A percentile compares a stretch with the other conserved stretches of the same genome.
These are phyloP conservation scores for Aspergillus neoniger DNA, from an alignment of 2,329 filamentous ascomycete genomes.

Conservation along the genomic window DNA sequence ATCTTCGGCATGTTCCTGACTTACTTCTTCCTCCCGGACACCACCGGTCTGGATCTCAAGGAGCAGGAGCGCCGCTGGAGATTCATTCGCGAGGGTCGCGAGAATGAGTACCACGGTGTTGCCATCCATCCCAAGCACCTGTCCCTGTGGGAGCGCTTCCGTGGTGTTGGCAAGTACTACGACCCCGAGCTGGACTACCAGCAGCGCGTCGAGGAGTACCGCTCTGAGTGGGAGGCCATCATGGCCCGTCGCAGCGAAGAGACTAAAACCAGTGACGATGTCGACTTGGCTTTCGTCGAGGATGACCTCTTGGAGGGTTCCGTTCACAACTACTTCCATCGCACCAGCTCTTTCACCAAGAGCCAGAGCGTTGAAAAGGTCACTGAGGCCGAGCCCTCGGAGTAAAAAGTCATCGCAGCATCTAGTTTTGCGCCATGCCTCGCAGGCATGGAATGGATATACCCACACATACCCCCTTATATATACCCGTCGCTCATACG, in stretches of 20 bases:
- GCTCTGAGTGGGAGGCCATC: slow-evolving; percentile 5
- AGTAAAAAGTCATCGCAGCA: not conserved
- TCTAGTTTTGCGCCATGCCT: not conserved
- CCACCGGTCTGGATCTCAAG: slow-evolving; percentile 7
- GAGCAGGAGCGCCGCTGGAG: slow-evolving; percentile 8
- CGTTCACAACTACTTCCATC: slow-evolving; percentile 6
- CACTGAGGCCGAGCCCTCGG: not conserved
- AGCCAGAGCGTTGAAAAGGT: not conserved
- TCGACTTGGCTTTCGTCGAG: not conserved
- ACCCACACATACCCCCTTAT: not conserved
- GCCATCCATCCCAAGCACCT: slow-evolving; percentile 5
- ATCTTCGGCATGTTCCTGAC: slow-evolving; percentile 1
- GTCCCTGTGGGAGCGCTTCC: slow-evolving; percentile 10
- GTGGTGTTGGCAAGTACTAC: slow-evolving; percentile 6
- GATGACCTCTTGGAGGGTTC: slow-evolving; percentile 1
- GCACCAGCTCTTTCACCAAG: slow-evolving; percentile 1
- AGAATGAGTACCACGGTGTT: slow-evolving; percentile 7
- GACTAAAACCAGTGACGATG: not conserved
- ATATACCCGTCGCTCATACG: not conserved
- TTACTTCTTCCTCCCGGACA: slow-evolving; percentile 4
- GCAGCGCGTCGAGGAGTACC: slow-evolving; percentile 7
- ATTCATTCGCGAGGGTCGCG: not conserved
- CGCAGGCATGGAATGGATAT: not conserved
- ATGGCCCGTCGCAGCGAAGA: slow-evolving; percentile 4
- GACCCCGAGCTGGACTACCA: slow-evolving; percentile 8